A percentile compares a stretch with the other conserved stretches of the same genome.
Evolutionary conservation across 2,329 filamentous ascomycete genomes (phyloP).

Genomic region (Monascus ruber): DNA sequence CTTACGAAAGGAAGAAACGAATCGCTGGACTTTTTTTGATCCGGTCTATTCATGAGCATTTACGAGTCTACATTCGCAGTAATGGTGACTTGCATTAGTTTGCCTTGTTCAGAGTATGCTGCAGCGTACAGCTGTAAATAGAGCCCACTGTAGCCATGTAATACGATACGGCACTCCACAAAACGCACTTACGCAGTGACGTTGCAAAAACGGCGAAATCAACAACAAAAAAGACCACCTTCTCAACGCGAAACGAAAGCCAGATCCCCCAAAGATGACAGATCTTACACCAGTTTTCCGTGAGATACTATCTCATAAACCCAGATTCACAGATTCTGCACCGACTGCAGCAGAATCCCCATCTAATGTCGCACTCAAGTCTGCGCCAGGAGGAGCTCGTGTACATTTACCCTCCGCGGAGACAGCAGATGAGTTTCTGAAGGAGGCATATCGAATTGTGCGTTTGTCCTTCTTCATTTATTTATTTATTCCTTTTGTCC

Average conservation of each 20-base stretch:
- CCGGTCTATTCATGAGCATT: too few relatives aligned
- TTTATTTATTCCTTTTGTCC: conserved; percentile 6
- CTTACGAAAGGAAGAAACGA: too few relatives aligned
- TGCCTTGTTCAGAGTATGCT: too few relatives aligned
- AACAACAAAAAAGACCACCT: too few relatives aligned
- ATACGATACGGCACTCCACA: too few relatives aligned
- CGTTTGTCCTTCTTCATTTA: conserved; percentile 6
- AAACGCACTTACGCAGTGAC: not conserved
- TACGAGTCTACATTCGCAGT: too few relatives aligned
- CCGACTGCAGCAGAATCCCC: conserved; percentile 18
- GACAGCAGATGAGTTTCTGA: conserved; percentile 70
- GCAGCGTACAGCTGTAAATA: too few relatives aligned
- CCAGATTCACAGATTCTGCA: conserved; percentile 7
- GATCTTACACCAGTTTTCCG: conserved; percentile 30
- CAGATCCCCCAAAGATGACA: conserved; percentile 20
- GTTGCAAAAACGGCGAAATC: not conserved
- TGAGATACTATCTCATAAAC: conserved; percentile 20
- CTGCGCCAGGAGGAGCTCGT: not conserved
- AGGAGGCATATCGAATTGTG: conserved; percentile 89
- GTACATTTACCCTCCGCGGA: conserved; percentile 12
- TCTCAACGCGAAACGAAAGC: not conserved
- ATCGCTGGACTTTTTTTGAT: too few relatives aligned
- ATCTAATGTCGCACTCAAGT: conserved; percentile 13
- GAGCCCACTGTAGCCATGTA: too few relatives aligned
- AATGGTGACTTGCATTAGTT: too few relatives aligned